These are phyloP conservation scores for Furcasterigmium sp. DNA, from an alignment of 2,329 filamentous ascomycete species.

Conservation along the genomic window DNA sequence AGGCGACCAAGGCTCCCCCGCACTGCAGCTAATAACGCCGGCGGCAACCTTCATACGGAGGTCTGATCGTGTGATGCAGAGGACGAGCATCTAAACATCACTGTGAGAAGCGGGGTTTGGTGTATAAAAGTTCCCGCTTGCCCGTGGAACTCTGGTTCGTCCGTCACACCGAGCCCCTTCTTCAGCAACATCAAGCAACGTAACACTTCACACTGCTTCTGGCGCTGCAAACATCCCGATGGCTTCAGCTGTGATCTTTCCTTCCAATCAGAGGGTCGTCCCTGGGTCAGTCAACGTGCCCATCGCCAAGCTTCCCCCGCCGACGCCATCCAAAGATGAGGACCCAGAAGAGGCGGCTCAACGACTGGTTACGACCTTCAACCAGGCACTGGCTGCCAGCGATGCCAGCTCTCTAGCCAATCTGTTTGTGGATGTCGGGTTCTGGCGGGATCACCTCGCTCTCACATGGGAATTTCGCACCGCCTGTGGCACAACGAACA, in stretches of 20 bases:
- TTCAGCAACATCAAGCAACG: too few relatives aligned
- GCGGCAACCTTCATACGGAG: too few relatives aligned
- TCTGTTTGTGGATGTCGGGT: conserved; percentile 40
- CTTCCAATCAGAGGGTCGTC: conserved; percentile 2
- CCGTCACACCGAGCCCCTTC: too few relatives aligned
- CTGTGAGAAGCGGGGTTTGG: too few relatives aligned
- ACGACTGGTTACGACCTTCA: conserved; percentile 31
- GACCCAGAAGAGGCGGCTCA: conserved; percentile 32
- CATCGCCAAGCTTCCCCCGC: conserved; percentile 35
- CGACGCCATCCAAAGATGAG: conserved; percentile 17
- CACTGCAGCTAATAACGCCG: too few relatives aligned
- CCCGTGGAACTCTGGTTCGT: too few relatives aligned
- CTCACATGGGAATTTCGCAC: conserved; percentile 49
- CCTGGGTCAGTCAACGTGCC: conserved; percentile 51
- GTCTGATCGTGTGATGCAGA: too few relatives aligned
- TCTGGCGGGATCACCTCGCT: conserved; percentile 55
- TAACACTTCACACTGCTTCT: too few relatives aligned
- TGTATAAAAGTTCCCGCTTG: too few relatives aligned
- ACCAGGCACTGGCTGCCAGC: conserved; percentile 27
- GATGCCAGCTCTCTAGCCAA: conserved; percentile 25
- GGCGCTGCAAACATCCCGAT: background rate
- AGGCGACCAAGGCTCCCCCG: too few relatives aligned
- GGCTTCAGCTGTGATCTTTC: background rate
- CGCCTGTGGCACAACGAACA: background rate
- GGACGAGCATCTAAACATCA: too few relatives aligned